Base-by-base conservation (phyloP, 1,284 basidiomycete genomes). In the Crucibulum parvulum region DNA sequence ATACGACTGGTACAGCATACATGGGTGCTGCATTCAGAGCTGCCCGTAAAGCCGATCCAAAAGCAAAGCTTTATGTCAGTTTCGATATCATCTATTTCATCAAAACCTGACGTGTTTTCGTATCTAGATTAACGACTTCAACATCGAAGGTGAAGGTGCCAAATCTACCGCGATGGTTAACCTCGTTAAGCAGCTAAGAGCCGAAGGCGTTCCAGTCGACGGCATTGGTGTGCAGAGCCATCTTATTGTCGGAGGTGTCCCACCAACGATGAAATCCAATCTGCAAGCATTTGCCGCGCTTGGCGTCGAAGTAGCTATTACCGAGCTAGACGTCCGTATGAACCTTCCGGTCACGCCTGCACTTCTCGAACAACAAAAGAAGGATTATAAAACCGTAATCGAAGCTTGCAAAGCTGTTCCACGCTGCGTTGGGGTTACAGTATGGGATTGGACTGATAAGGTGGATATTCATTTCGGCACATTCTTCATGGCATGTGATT, bases 291-390 rank as follows among this genome's bases (percentile, higher is more conserved):
- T 88, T 65, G 74, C 79, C 31, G 80, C 79, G 18, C 79, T 85
- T 31, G 86, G 86, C 13, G 72, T 88, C 43, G 85, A 87, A 61
- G 79, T 88, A 16, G 85, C 85, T 15, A 79, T 87, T 59, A 87
- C 86, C 7, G 86, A 87, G 69, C 77, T 88, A 48, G 86, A 88
- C 66, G 82, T 87, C 63, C 79, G 84, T 48, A 86, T 86, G 82
- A 80, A 15, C 10, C 53, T 54, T 24, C 53, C 53, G 9, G 37
- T 10, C 8, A 54, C 53, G 3, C 55, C 35, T 18, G 46, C 41
- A 9, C 13, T 37, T 3, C 37, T 56, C 24, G 11, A 10, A n/a
- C 55, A 47, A 35, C 55, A 56, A 34, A 47, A 56, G 46, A 51
- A 48, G 46, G 55, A 51, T 37, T 56, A 56, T 37, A 24, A 48